These are phyloP conservation scores for Hortaea werneckii DNA, from an alignment of 2,329 filamentous ascomycete species.

Conservation along the genomic window DNA sequence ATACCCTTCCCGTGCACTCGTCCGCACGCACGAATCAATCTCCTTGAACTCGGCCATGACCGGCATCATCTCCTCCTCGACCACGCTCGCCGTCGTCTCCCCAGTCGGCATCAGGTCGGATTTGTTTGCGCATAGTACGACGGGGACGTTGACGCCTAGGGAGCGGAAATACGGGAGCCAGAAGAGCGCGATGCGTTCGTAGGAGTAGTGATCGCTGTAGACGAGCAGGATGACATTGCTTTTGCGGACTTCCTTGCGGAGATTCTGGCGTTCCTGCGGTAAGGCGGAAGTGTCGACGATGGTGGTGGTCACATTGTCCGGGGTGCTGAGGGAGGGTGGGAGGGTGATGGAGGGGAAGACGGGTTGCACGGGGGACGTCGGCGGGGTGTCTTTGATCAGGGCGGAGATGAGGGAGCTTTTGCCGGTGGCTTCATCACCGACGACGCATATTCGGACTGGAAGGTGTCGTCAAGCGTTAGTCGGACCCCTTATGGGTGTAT, in stretches of 20 bases:
- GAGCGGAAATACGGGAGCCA: slow-evolving; percentile 99
- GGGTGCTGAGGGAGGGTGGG: slow-evolving; percentile 81
- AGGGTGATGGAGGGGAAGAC: slow-evolving; percentile 93
- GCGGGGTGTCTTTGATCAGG: slow-evolving; percentile 76
- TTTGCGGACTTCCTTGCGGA: slow-evolving; percentile 91
- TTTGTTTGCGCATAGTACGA: slow-evolving; percentile 95
- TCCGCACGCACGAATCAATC: slow-evolving; percentile 94
- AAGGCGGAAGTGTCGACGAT: slow-evolving; percentile 95
- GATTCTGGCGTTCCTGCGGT: slow-evolving; percentile 79
- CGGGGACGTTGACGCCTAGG: slow-evolving; percentile 94
- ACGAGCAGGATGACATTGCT: slow-evolving; percentile 94
- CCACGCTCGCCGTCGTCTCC: slow-evolving; percentile 70
- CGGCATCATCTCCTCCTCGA: slow-evolving; percentile 96
- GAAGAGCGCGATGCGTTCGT: slow-evolving; percentile 90
- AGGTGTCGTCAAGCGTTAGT: too few species aligned
- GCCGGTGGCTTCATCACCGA: slow-evolving; percentile 81
- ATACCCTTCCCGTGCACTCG: slow-evolving; percentile 80
- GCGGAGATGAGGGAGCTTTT: slow-evolving; percentile 66
- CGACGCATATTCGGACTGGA: slow-evolving; percentile 82
- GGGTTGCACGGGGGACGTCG: slow-evolving; percentile 81
- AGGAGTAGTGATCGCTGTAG: slow-evolving; percentile 98
- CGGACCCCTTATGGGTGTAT: too few species aligned
- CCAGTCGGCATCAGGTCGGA: slow-evolving; percentile 68
- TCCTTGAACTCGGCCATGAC: slow-evolving; percentile 96
- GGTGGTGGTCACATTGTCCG: slow-evolving; percentile 92